These are phyloP conservation scores for Phytophthora tentaculata DNA, from an alignment of 352 stramenopile species.

Conservation along the genomic window DNA sequence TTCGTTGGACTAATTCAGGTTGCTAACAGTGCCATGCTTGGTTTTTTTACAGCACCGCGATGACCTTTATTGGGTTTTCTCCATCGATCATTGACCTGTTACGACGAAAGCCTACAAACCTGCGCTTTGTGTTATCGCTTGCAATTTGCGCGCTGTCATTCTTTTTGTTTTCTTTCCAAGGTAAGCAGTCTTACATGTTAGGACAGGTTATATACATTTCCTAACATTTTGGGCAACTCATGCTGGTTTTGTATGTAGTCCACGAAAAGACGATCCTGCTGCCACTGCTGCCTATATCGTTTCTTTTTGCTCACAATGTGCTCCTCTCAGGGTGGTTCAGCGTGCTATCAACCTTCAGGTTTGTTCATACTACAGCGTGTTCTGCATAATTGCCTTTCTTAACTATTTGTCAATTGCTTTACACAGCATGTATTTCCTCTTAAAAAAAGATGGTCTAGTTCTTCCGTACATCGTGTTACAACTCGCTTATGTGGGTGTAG, in stretches of 20 bases:
- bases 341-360: slow-evolving; percentile 87
- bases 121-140: slow-evolving; percentile 84
- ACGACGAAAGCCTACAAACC: slow-evolving; percentile 65
- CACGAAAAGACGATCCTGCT: slow-evolving; percentile 98
- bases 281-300: slow-evolving; percentile 90
- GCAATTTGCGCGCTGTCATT: slow-evolving; percentile 92
- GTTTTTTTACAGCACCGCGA: slow-evolving; percentile 50
- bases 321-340: slow-evolving; percentile 81
- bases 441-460: slow-evolving; percentile 81
- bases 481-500: slow-evolving; percentile 52
- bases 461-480: slow-evolving; percentile 78
- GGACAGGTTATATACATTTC: background rate
- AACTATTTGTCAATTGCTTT: slow-evolving; percentile 2
- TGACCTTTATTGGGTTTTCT: slow-evolving; percentile 90
- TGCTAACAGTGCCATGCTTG: slow-evolving; percentile 13
- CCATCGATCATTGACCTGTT: slow-evolving; percentile 82
- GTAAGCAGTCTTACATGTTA: slow-evolving; percentile 23
- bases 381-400: background rate
- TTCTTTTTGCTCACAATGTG: slow-evolving; percentile 74
- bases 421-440: slow-evolving; percentile 84
- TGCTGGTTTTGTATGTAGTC: slow-evolving; percentile 62
- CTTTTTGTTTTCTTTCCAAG: slow-evolving; percentile 98
- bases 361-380: slow-evolving; percentile 1
- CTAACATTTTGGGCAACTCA: slow-evolving; percentile 4
- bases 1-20: background rate